Base-by-base conservation (phyloP, 139 green algal species). In the Yamagishiella unicocca region DNA sequence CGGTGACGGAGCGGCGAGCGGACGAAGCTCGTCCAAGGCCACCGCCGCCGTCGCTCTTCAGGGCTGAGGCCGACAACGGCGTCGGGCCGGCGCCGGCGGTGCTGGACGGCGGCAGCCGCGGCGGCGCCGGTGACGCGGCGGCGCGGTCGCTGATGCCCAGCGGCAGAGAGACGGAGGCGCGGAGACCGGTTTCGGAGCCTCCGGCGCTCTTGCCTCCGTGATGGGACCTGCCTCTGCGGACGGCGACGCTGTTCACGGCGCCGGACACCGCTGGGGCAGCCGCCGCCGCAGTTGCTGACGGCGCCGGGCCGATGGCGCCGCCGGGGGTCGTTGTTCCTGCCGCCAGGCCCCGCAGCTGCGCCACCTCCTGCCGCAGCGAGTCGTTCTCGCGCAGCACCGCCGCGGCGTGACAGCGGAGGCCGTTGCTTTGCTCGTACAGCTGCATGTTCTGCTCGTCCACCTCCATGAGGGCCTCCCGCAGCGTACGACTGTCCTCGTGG, bases 351-450 rank as follows among this genome's bases (percentile, higher is more conserved):
- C 58, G 78, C 58, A 74, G 37, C 9, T 35, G 35, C 27, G 31
- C 43, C 61, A 86, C 27, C 80, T 86, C 43, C 2, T 61, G 31
- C 1, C 80, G 33, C 37, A 86, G 64, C 31, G 24, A 62, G 4
- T 66, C 64, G 42, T 86, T 86, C 64, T 86, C 80, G 9, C 9
- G 22, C 31, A 67, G 43, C 38, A 77, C 80, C 0, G 62, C 80
- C 10, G 64, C 80, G 19, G 80, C 62, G n/a, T 77, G 80, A 31
- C 80, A 64, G 33, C 80, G 64, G 43, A 86, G 42, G 33, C 43
- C 45, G 80, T 29, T 53, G 80, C 31, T 61, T 33, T 77, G 64
- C 43, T 66, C 62, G 43, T 22, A 7, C 19, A 86, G 62, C 21
- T 37, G 40, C 38, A 50, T 50, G 42, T 43, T 62, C 29, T 53